Base-by-base conservation (phyloP, 208 protist species). In the Trypanosoma theileri region DNA sequence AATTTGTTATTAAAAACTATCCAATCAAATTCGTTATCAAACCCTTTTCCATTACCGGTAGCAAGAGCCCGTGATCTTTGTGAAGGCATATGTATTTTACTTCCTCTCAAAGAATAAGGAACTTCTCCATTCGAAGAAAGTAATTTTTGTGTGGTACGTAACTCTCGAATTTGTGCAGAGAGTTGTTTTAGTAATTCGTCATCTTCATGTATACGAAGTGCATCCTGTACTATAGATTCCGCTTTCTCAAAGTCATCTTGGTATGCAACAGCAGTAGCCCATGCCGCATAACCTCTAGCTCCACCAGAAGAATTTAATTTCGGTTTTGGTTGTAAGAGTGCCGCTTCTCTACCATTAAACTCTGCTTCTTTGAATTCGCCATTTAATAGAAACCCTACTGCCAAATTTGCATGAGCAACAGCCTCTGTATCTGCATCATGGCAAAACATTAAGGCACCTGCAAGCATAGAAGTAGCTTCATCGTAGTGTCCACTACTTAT, bases 11-110 rank as follows among this genome's bases (percentile, higher is more conserved):
- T 89, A 64, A 93, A 95, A 45, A 84, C 50, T 44, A 83, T 72
- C 85, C 80, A 89, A 74, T 93, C 86, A 75, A 92, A 92, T 60
- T 93, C 86, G 66, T 95, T 95, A 59, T 91, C 81, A 71, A 95
- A 95, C 11, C 70, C 71, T 50, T 59, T 81, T 9, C 90, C 90
- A 57, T 69, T 82, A 0, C 86, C 90, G 21, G 77, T 60, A 26
- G 82, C 41, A 12, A 92, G 54, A 16, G 75, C 89, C 17, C 80
- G 70, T 45, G 68, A 73, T 44, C 80, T 85, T 66, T 94, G 84
- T 26, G 82, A 83, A 26, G 80, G 75, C 8, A 84, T 59, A 50
- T 60, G 66, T 1, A 59, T 57, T 46, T 69, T 45, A 10, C 59
- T 73, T 14, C 72, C 75, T 68, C 71, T 65, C 28, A 76, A 56